phyloP scores from a whole-genome alignment of 768 basidiomycete species.

The Suillus plorans region DNA sequence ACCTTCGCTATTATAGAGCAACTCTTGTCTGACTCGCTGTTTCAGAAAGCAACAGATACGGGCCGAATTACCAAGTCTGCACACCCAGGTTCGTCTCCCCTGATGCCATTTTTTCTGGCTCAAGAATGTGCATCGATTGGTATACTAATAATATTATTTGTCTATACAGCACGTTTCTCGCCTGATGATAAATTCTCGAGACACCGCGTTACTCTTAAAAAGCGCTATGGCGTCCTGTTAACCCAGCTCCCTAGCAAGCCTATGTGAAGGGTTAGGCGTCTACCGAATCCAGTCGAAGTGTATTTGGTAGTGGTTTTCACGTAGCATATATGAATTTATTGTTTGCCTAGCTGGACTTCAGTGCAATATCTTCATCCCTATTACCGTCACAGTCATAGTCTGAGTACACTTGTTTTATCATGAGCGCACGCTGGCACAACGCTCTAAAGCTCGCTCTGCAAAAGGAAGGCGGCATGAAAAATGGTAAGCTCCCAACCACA shows the following conservation, averaged over 20 bases:
- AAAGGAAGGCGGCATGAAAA: constrained; percentile 37
- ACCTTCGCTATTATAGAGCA: neutral
- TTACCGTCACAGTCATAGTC: neutral
- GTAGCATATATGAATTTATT: too few species aligned
- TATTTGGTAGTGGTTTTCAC: too few species aligned
- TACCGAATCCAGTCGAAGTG: too few species aligned
- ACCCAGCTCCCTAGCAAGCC: constrained; percentile 91
- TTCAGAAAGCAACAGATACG: constrained; percentile 78
- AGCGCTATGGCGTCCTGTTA: constrained; percentile 83
- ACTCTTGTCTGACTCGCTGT: constrained; percentile 4
- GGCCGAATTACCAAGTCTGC: constrained; percentile 93
- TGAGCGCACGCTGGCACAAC: constrained; percentile 47
- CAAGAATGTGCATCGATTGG: neutral
- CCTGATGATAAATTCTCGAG: constrained; percentile 99
- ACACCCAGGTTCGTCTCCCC: constrained; percentile 75
- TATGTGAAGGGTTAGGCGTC: constrained; percentile 10
- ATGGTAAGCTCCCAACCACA: constrained; percentile 2
- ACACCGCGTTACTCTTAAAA: constrained; percentile 96
- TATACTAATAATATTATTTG: neutral
- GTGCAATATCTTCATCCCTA: too few species aligned
- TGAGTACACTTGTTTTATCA: neutral
- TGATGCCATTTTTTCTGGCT: neutral
- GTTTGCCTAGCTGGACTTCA: too few species aligned
- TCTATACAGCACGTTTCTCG: constrained; percentile 85
- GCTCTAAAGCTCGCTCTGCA: constrained; percentile 44